These are phyloP conservation scores for Umbelopsis vinacea DNA, from an alignment of 192 early-diverging fungal genomes.

Conservation along the genomic window DNA sequence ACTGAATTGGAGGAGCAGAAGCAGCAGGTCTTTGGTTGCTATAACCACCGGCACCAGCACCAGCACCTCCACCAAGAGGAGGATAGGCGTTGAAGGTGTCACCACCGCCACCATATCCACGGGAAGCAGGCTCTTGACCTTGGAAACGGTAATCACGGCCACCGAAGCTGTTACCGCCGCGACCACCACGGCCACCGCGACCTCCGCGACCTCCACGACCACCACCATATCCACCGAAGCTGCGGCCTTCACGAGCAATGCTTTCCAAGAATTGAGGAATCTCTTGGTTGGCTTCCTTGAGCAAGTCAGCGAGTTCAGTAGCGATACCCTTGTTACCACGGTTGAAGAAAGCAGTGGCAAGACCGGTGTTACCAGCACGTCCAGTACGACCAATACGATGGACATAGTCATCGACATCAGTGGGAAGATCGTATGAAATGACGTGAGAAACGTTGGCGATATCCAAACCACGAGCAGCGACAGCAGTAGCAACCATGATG, in stretches of 20 bases:
- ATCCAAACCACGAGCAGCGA: conserved; percentile 89
- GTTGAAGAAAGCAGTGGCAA: conserved; percentile 96
- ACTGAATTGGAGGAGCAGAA: conserved; percentile 28
- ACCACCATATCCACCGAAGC: conserved; percentile 32
- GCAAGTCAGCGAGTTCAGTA: conserved; percentile 81
- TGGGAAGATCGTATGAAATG: conserved; percentile 83
- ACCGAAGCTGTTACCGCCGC: conserved; percentile 29
- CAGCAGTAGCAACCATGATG: conserved; percentile 88
- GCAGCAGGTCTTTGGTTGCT: conserved; percentile 5
- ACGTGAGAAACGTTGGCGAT: conserved; percentile 89
- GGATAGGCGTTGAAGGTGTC: conserved; percentile 28
- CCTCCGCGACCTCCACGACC: conserved; percentile 34
- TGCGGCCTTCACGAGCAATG: conserved; percentile 62
- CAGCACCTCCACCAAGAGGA: conserved; percentile 25
- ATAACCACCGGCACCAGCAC: background rate
- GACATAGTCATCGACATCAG: conserved; percentile 85
- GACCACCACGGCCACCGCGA: conserved; percentile 31
- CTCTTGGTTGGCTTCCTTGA: conserved; percentile 95
- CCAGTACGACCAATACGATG: conserved; percentile 92
- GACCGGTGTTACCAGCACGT: conserved; percentile 94
- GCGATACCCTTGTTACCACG: conserved; percentile 84
- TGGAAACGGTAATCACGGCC: conserved; percentile 33
- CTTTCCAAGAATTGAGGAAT: conserved; percentile 83
- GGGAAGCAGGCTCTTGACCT: background rate
- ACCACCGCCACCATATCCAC: conserved; percentile 16